Evolutionary conservation across 352 stramenopile genomes (phyloP), one percentile per base, ranked within the genome.

Genomic region (Pythium sukuiense): DNA sequence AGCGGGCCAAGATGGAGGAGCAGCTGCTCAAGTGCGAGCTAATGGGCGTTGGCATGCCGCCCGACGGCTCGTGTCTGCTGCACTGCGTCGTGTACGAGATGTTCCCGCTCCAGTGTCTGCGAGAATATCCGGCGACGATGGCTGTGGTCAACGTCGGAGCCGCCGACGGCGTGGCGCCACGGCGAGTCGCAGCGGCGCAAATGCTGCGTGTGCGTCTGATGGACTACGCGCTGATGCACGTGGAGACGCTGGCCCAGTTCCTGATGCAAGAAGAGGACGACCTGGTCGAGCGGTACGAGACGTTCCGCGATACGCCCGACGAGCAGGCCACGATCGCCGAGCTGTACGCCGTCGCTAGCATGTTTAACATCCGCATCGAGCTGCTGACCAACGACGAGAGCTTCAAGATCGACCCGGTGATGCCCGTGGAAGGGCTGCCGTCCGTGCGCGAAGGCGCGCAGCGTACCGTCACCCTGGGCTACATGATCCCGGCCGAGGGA

Each of bases 1-100:
- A 94, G 63, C 82, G 85, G 24, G 85, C 80, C 26, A 85, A 83
- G 39, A 94, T 94, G 85, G 85, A 94, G 55, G 73, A 85, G 18
- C 76, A 87, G 58, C 72, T 94, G 18, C 61, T 87, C 27, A 74
- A 86, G 50, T 63, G 76, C 24, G 85, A 82, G 0, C 72, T 94
- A 1, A 70, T 88, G 55, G 85, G 85, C 56, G 85, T 94, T 0
- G 83, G 85, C 14, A 94, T 94, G 85, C 85, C 85, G 0, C 85
- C 85, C 2, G 85, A 94, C 56, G 85, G 85, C 13, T 94, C 85
- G 7, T 94, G 85, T 58, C 62, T 94, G 62, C 76, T 94, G 45
- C 85, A 94, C 70, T 94, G 85, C 59, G 71, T 94, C 61, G 83
- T 94, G 24, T 94, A 92, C 69, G 85, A 94, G 48, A 90, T 94